Conservation (phyloP, 2,329 filamentous ascomycete genomes). For the Phialophora macrospora region DNA sequence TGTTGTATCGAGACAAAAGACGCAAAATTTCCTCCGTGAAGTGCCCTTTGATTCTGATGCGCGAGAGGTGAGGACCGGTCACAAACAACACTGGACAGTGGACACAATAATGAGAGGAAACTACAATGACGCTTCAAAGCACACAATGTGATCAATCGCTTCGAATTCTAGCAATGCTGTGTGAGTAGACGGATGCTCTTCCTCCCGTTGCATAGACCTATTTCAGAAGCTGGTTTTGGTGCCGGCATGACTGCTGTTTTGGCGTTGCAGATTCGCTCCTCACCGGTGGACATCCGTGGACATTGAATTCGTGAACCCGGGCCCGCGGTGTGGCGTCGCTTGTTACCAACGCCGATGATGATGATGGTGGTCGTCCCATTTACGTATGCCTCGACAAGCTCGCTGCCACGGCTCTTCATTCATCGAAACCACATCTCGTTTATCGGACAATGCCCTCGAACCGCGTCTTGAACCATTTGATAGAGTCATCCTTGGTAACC, state of each 20-base stretch:
- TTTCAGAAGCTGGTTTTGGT: background rate
- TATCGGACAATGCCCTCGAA: constrained; percentile 99
- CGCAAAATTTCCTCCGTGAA: background rate
- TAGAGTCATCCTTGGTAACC: constrained; percentile 91
- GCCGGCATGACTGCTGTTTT: background rate
- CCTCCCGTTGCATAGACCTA: background rate
- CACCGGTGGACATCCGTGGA: background rate
- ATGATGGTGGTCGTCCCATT: background rate
- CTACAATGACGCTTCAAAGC: background rate
- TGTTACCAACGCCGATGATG: background rate
- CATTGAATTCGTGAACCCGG: background rate
- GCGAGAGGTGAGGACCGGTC: background rate
- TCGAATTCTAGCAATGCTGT: constrained; percentile 7
- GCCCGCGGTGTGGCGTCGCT: background rate
- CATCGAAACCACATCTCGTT: constrained; percentile 43
- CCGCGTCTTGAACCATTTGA: constrained; percentile 97
- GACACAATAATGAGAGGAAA: too few relatives aligned
- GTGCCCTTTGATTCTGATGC: background rate
- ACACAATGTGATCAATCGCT: background rate
- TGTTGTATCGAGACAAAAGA: background rate
- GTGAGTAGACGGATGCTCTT: background rate
- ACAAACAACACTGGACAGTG: background rate
- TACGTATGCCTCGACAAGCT: background rate
- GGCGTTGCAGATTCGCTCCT: background rate
- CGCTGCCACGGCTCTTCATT: background rate